These are phyloP conservation scores for Pseudognaphalium luteoalbum DNA, from an alignment of 129 eudicot genomes.

Conservation along the genomic window DNA sequence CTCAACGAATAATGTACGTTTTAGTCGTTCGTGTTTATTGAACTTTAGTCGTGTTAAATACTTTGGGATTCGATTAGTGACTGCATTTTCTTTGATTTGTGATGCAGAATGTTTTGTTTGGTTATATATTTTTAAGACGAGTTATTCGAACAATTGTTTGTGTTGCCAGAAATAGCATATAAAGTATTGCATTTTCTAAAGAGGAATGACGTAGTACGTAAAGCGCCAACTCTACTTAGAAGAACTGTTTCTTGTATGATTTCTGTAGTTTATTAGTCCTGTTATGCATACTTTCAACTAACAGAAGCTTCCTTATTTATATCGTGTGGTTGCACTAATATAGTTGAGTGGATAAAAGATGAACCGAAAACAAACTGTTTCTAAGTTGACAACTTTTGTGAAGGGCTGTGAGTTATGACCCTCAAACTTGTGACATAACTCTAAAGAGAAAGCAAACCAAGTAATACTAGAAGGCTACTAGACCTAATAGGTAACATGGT, in stretches of 20 bases:
- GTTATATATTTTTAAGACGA: background rate
- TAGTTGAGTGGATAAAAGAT: background rate
- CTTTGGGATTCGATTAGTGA: background rate
- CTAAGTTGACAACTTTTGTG: background rate
- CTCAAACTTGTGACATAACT: background rate
- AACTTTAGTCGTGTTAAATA: background rate
- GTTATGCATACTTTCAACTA: background rate
- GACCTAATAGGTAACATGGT: background rate
- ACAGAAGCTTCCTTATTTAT: background rate
- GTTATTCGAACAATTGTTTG: background rate
- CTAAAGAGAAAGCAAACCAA: background rate
- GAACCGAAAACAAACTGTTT: background rate
- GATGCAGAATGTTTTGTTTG: background rate
- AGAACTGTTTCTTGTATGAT: background rate
- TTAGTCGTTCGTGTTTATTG: background rate
- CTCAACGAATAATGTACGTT: constrained; percentile 9
- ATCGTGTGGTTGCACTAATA: background rate
- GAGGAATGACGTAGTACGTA: background rate
- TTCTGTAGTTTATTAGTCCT: background rate
- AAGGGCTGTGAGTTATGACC: no score
- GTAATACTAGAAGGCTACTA: background rate
- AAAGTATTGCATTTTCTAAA: no score
- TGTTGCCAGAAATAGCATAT: background rate
- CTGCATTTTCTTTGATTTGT: background rate
- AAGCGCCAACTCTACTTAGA: background rate